Conservation (phyloP, 2,329 filamentous ascomycete genomes). For the Gyromitra esculenta region DNA sequence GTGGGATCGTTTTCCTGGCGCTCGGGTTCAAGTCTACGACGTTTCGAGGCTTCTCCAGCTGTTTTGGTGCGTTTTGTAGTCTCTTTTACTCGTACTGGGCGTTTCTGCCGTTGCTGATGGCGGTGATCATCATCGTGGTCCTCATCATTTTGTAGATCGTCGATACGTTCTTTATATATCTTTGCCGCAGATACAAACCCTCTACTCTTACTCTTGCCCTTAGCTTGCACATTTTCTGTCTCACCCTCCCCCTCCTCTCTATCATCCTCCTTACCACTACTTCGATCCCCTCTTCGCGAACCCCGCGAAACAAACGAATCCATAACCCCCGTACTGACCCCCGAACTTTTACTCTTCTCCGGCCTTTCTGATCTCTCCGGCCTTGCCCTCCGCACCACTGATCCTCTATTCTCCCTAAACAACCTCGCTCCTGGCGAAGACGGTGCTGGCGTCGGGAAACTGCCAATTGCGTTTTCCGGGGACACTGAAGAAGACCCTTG, state of each 20-base stretch:
- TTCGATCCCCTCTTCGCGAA: background rate
- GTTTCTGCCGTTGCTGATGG: background rate
- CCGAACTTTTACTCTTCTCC: background rate
- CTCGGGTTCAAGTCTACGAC: slow-evolving; percentile 31
- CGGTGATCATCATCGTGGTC: background rate
- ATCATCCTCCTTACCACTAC: background rate
- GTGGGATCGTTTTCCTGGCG: slow-evolving; percentile 1
- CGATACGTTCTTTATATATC: slow-evolving; percentile 10
- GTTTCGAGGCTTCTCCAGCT: slow-evolving; percentile 27
- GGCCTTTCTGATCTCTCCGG: background rate
- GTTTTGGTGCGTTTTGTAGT: background rate
- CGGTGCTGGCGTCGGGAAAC: slow-evolving; percentile 19
- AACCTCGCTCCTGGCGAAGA: slow-evolving; percentile 28
- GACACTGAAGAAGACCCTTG: slow-evolving; percentile 6
- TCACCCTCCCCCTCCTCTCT: background rate
- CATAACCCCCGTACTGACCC: slow-evolving; percentile 29
- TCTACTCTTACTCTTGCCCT: slow-evolving; percentile 5
- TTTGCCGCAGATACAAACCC: slow-evolving; percentile 33
- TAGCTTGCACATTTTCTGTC: background rate
- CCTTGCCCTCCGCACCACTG: background rate
- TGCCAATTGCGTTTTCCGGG: slow-evolving; percentile 13
- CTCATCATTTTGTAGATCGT: slow-evolving; percentile 10
- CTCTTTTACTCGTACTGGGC: background rate
- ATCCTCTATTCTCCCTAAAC: slow-evolving; percentile 13
- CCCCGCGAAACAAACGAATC: slow-evolving; percentile 38